A percentile compares a stretch with the other conserved stretches of the same genome.
Evolutionary conservation across 2,329 filamentous ascomycete genomes (phyloP).

Genomic region (Ophiostoma sp.): DNA sequence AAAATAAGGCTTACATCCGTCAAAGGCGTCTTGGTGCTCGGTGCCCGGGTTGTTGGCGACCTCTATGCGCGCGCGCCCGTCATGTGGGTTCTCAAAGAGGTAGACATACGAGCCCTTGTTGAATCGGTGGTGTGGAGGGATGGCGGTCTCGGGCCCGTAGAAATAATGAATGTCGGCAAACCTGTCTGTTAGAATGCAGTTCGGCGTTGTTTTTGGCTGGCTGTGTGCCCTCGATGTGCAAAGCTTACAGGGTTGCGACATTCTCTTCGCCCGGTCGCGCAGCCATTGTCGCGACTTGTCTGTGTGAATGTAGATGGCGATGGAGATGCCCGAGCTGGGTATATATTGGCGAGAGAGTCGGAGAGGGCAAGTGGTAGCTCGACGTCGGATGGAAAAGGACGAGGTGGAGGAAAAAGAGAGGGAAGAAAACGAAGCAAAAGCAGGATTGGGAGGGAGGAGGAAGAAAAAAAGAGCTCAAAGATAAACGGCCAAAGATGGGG

Average conservation of each 20-base stretch:
- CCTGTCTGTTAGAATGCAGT: conserved; percentile 38
- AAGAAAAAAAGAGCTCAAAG: not conserved
- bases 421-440: not conserved
- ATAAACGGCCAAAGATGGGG: not conserved
- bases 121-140: conserved; percentile 73
- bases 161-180: conserved; percentile 77
- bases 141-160: conserved; percentile 61
- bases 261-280: conserved; percentile 44
- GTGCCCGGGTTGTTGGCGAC: conserved; percentile 70
- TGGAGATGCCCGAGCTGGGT: not conserved
- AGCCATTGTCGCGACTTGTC: conserved; percentile 35
- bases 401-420: not conserved
- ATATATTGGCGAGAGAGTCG: not conserved
- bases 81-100: conserved; percentile 66
- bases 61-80: conserved; percentile 65
- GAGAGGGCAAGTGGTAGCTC: not conserved
- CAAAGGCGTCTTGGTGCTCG: conserved; percentile 73
- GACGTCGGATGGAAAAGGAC: not conserved
- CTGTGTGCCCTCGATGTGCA: not conserved
- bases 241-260: conserved; percentile 43
- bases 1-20: conserved; percentile 55
- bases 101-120: conserved; percentile 77
- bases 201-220: too few relatives aligned
- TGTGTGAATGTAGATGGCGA: not conserved
- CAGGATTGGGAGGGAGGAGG: not conserved